Evolutionary conservation across 1,284 basidiomycete species (phyloP), one percentile per base, ranked within the genome.

Genomic region (Ceratobasidium sp.): DNA sequence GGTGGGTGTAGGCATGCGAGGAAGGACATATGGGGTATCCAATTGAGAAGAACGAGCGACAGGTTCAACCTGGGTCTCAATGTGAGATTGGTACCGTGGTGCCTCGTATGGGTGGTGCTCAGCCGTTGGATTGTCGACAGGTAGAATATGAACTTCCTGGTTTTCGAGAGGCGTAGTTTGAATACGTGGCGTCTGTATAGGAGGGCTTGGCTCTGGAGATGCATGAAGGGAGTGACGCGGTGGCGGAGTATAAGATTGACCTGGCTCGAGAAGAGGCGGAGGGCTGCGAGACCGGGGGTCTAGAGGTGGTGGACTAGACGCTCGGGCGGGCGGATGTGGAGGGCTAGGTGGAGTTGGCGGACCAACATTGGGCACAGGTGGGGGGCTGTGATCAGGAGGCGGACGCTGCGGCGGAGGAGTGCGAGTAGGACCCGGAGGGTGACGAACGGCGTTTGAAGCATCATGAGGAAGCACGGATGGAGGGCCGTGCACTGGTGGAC

Each of bases 21-120:
- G 67, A 39, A 70, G 67, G 5, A 59, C 67, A 48, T 70, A 70
- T 41, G 67, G 67, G 18, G 67, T 70, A 50, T 55, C 67, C n/a
- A 53, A 32, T 16, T 8, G 50, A 39, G 67, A 55, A 16, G 67
- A 48, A 21, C 43, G 67, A 21, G 36, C 45, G 2, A 34, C 65
- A 12, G 53, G 8, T 26, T 39, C 67, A 48, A 45, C 36, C n/a
- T 59, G 67, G 1, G 55, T 46, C 16, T 70, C 36, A 16, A 59
- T 26, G 45, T 59, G 67, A 4, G 67, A 21, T n/a, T 50, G 53
- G 28, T 70, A 59, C 18, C 55, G 53, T 2, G 67, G 41, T 18
- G 32, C 55, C 5, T 50, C 67, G 18, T 70, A 50, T 1, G 28
- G 26, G n/a, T 32, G 26, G 5, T 41, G 45, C 28, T 70, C 67